Conservation (phyloP, 2,329 filamentous ascomycete genomes). For the Ophiocordyceps australis region DNA sequence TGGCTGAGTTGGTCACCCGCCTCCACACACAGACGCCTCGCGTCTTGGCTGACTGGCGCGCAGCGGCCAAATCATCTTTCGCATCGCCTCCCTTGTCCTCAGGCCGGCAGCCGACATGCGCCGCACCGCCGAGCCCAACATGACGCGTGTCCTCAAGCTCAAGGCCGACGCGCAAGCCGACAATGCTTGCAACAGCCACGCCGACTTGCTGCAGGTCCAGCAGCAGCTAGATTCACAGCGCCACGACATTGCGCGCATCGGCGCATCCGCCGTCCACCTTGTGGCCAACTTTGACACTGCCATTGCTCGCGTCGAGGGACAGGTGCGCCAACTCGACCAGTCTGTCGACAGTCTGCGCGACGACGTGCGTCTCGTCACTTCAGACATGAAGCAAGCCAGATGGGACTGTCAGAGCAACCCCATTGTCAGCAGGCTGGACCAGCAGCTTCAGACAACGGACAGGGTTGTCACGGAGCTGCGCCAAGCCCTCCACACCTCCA, state of each 20-base stretch:
- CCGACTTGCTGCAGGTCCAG: conserved; percentile 12
- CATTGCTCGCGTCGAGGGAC: conserved; percentile 14
- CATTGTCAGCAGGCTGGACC: conserved; percentile 6
- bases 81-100: conserved; percentile 10
- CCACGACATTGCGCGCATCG: conserved; percentile 16
- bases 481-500: conserved; percentile 5
- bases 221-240: conserved; percentile 14
- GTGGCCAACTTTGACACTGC: conserved; percentile 16
- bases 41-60: conserved; percentile 1
- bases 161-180: neutral
- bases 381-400: conserved; percentile 7
- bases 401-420: conserved; percentile 3
- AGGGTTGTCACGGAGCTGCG: conserved; percentile 6
- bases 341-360: conserved; percentile 10
- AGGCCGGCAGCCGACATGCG: conserved; percentile 6
- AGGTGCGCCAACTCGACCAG: conserved; percentile 13
- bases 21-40: neutral
- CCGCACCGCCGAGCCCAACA: conserved; percentile 10
- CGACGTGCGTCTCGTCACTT: conserved; percentile 10
- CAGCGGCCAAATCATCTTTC: conserved; percentile 19
- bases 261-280: conserved; percentile 16
- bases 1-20: conserved; percentile 13
- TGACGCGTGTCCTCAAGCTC: conserved; percentile 14
- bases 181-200: neutral
- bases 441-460: conserved; percentile 7